Percentiles rank a stretch among this genome's conserved stretches.
phyloP scores from a whole-genome alignment of 768 basidiomycete species.

The Pulveroboletus sp. region DNA sequence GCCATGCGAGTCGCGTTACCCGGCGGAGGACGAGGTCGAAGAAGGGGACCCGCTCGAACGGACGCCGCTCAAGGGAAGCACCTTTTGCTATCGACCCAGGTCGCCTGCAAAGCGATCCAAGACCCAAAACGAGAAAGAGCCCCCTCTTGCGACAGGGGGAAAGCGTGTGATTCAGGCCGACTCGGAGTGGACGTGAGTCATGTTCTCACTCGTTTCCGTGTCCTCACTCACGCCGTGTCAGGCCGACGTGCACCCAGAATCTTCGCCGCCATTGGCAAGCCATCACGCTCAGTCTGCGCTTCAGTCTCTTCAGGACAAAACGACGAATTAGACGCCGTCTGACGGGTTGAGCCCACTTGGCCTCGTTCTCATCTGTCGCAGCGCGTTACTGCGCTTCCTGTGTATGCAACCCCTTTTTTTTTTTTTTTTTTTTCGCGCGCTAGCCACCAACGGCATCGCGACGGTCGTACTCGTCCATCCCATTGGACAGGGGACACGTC shows the following conservation, averaged over 20 bases:
- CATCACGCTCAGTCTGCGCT: slow-evolving; percentile 48
- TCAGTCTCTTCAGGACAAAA: slow-evolving; percentile 52
- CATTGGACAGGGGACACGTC: slow-evolving; percentile 19
- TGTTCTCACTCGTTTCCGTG: not conserved
- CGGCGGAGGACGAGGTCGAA: slow-evolving; percentile 26
- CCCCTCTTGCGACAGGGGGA: not conserved
- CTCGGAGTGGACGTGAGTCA: slow-evolving; percentile 33
- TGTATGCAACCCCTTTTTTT: slow-evolving; percentile 24
- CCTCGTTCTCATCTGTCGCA: slow-evolving; percentile 6
- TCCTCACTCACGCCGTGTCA: slow-evolving; percentile 18
- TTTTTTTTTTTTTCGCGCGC: slow-evolving; percentile 17
- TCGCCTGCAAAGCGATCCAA: slow-evolving; percentile 18
- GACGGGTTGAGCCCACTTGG: slow-evolving; percentile 18
- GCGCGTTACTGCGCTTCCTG: slow-evolving; percentile 13
- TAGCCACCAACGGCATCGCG: slow-evolving; percentile 23
- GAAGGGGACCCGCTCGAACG: slow-evolving; percentile 16
- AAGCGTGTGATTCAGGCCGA: slow-evolving; percentile 17
- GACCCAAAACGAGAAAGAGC: slow-evolving; percentile 19
- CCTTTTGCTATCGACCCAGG: slow-evolving; percentile 10
- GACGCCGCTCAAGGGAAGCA: slow-evolving; percentile 27
- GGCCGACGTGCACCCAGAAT: slow-evolving; percentile 54
- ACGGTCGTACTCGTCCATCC: slow-evolving; percentile 12
- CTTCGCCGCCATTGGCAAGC: slow-evolving; percentile 61
- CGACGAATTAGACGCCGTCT: slow-evolving; percentile 31
- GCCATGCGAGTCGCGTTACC: slow-evolving; percentile 27